phyloP scores from a whole-genome alignment of 805 yeast species.

The Starmerella gropengiesseri region DNA sequence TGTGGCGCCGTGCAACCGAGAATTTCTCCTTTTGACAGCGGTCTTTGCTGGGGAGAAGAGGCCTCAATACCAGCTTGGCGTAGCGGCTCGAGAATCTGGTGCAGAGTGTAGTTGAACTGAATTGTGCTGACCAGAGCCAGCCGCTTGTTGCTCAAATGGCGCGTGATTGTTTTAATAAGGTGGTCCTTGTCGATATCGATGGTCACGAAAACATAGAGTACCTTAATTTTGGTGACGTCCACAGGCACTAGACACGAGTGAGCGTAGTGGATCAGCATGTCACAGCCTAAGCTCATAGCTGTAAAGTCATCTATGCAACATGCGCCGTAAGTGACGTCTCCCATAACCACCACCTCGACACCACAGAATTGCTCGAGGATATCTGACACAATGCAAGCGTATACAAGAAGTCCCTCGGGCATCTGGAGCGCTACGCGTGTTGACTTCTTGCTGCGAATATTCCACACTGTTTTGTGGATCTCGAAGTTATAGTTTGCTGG shows the following conservation, averaged over 20 bases:
- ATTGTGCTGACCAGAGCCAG: constrained; percentile 90
- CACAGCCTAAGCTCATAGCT: constrained; percentile 86
- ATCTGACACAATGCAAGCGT: constrained; percentile 81
- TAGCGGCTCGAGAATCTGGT: constrained; percentile 50
- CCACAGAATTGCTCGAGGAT: constrained; percentile 82
- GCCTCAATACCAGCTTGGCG: constrained; percentile 41
- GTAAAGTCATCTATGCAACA: constrained; percentile 97
- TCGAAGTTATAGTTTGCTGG: constrained; percentile 94
- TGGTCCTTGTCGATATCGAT: constrained; percentile 79
- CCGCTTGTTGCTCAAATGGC: constrained; percentile 58
- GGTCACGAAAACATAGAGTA: constrained; percentile 89
- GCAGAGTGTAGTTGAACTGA: constrained; percentile 92
- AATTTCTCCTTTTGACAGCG: constrained; percentile 90
- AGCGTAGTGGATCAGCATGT: constrained; percentile 90
- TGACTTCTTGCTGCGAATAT: constrained; percentile 61
- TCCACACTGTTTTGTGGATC: constrained; percentile 92
- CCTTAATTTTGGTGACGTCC: constrained; percentile 81
- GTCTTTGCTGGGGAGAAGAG: constrained; percentile 82
- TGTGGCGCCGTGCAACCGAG: constrained; percentile 91
- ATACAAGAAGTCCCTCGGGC: constrained; percentile 93
- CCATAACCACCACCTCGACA: constrained; percentile 88
- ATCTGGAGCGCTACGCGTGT: constrained; percentile 85
- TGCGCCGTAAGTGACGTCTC: constrained; percentile 97
- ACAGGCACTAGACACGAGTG: constrained; percentile 95
- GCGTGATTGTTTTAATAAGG: constrained; percentile 59